These are phyloP conservation scores for Dictyophora rubrovolvata DNA, from an alignment of 768 basidiomycete species.

Conservation along the genomic window DNA sequence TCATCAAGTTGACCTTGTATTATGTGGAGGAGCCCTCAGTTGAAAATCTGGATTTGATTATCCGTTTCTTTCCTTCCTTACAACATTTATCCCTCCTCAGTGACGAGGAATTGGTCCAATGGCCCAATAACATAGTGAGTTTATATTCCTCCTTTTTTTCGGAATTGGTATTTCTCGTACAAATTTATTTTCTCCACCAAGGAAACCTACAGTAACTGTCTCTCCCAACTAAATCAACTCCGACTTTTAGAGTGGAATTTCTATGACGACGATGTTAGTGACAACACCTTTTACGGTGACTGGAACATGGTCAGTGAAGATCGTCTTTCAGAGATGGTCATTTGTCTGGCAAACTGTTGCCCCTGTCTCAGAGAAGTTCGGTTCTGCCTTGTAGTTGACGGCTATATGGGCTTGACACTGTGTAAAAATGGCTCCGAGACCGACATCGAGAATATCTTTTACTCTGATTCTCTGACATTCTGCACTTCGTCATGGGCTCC, in stretches of 20 bases:
- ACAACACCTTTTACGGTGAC: background rate
- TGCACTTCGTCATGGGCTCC: constrained; percentile 1
- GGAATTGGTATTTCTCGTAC: background rate
- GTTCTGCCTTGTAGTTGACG: constrained; percentile 6
- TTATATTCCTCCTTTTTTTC: background rate
- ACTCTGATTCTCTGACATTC: background rate
- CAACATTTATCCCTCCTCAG: constrained; percentile 1
- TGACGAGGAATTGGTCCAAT: constrained; percentile 1
- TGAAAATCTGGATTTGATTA: background rate
- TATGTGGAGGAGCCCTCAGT: background rate
- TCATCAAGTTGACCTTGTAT: constrained; percentile 1
- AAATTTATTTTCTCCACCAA: background rate
- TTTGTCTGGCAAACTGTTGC: background rate
- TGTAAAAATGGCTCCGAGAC: background rate
- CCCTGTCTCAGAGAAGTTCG: background rate
- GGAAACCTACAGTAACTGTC: background rate
- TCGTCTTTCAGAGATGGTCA: background rate
- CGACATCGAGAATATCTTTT: background rate
- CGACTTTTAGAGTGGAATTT: constrained; percentile 4
- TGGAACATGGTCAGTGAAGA: constrained; percentile 4
- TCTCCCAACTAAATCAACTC: background rate
- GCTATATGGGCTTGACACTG: background rate
- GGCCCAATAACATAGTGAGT: background rate
- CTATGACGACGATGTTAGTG: background rate
- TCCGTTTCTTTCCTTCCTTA: background rate